Evolutionary conservation across 306 rosid species (phyloP), one percentile per base, ranked within the genome.

Genomic region (Castanea mollissima): DNA sequence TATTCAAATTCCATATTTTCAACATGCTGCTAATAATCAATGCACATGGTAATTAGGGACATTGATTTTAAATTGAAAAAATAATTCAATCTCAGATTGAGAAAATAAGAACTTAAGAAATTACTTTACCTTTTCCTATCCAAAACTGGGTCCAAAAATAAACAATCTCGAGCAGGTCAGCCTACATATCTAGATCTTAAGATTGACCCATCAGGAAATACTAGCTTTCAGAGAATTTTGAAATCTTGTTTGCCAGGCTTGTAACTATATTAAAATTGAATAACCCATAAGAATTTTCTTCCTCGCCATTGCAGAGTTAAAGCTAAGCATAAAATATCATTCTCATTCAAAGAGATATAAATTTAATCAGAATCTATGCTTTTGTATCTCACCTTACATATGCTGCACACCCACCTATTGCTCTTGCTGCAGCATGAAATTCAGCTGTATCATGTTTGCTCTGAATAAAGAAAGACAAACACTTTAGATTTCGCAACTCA

Each of bases 391-490:
- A 91, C 97, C 97, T 90, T 29, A 89, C 92, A 74, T 87, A 93
- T 38, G 88, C 85, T 15, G 94, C 89, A 83, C 96, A 89, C 51
- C 96, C 96, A 51, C 96, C 90, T 64, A 91, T 79, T 65, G 97
- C 97, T 87, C 97, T 89, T 67, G 94, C 91, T 81, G 94, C 92
- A 71, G 90, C 96, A 80, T 91, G 97, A 83, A 91, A 93, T 51
- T 89, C 91, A 1, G 94, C 92, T 1, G 94, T 87, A 32, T 86
- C 85, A 54, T 93, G 96, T 71, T 88, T 88, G 82, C 92, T 89
- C 96, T 92, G 79, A 41, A 72, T 16, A 6, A 35, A 59, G 18
- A 86, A 56, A 74, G 63, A 59, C 46, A 73, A 67, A 51, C 31
- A 27, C 21, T 52, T 55, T 55, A 74, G 57, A 74, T 70, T 57